Evolutionary conservation across 2,329 filamentous ascomycete species (phyloP).

Genomic region (Coniochaeta prunicola): DNA sequence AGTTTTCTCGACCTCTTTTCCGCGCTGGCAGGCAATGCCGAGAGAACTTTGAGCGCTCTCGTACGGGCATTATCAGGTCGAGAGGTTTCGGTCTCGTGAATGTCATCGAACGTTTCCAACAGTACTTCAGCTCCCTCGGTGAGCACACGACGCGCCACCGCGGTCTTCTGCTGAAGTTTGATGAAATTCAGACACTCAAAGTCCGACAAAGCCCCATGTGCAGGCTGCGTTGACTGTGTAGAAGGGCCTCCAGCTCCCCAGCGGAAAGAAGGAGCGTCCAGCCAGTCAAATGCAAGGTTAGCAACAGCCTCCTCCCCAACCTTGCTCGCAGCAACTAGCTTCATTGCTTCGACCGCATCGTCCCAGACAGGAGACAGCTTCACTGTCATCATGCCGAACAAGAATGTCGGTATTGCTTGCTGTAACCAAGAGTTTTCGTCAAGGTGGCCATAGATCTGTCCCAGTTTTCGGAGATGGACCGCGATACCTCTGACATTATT

Average conservation of each 20-base stretch:
- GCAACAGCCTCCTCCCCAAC: conserved; percentile 67
- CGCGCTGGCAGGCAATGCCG: conserved; percentile 65
- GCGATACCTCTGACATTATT: conserved; percentile 70
- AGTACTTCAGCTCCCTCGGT: conserved; percentile 51
- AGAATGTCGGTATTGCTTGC: conserved; percentile 69
- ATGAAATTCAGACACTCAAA: conserved; percentile 80
- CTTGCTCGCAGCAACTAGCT: conserved; percentile 64
- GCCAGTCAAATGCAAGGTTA: conserved; percentile 70
- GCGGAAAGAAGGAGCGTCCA: conserved; percentile 50
- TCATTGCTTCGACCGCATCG: conserved; percentile 68
- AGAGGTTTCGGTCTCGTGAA: conserved; percentile 47
- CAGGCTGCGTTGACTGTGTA: conserved; percentile 21
- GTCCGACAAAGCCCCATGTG: conserved; percentile 48
- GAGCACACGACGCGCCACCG: conserved; percentile 44
- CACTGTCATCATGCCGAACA: conserved; percentile 84
- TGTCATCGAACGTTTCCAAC: conserved; percentile 54
- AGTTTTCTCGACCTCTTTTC: conserved; percentile 81
- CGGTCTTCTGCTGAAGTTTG: conserved; percentile 45
- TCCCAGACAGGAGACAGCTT: conserved; percentile 84
- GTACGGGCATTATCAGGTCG: conserved; percentile 54
- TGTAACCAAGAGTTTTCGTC: conserved; percentile 57
- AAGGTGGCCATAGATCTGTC: conserved; percentile 53
- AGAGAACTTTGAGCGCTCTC: conserved; percentile 74
- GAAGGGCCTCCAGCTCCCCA: conserved; percentile 35
- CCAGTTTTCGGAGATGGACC: conserved; percentile 78